phyloP scores from a whole-genome alignment of 352 stramenopile species.

The Phytophthora sp. region DNA sequence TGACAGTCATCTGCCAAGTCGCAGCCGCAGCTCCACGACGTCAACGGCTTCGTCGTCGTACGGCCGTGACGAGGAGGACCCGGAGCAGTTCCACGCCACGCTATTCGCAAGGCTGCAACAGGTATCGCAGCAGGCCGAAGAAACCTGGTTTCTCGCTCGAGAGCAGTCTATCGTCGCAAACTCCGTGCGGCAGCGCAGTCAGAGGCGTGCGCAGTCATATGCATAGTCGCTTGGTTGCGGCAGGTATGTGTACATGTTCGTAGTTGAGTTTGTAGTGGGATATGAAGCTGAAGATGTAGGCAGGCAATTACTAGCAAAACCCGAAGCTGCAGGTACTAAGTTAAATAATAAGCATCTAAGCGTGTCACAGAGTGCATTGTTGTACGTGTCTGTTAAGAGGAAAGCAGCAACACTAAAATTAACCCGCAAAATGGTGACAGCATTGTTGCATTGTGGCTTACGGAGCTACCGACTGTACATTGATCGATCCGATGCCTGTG shows the following conservation, averaged over 20 bases:
- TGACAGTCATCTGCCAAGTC: constrained; percentile 13
- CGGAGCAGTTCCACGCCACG: constrained; percentile 18
- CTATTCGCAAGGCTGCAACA: constrained; percentile 35
- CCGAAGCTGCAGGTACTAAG: no score
- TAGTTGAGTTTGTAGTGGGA: no score
- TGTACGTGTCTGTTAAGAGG: no score
- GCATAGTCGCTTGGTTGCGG: no score
- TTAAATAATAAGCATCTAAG: no score
- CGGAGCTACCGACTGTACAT: constrained; percentile 28
- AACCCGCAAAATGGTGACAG: no score
- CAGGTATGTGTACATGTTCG: no score
- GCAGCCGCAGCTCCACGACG: constrained; percentile 17
- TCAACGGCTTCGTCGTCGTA: constrained; percentile 23
- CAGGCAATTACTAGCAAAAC: no score
- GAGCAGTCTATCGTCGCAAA: constrained; percentile 37
- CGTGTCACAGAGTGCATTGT: no score
- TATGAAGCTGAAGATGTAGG: no score
- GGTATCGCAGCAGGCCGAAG: constrained; percentile 32
- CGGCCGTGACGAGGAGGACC: constrained; percentile 2
- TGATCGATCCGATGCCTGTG: constrained; percentile 10
- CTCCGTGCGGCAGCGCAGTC: constrained; percentile 15
- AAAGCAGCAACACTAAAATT: not conserved
- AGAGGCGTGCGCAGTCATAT: no score
- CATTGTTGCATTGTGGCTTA: no score
- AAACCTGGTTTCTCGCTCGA: constrained; percentile 35